phyloP scores from a whole-genome alignment of 768 basidiomycete genomes.

The Lactarius psammicola region DNA sequence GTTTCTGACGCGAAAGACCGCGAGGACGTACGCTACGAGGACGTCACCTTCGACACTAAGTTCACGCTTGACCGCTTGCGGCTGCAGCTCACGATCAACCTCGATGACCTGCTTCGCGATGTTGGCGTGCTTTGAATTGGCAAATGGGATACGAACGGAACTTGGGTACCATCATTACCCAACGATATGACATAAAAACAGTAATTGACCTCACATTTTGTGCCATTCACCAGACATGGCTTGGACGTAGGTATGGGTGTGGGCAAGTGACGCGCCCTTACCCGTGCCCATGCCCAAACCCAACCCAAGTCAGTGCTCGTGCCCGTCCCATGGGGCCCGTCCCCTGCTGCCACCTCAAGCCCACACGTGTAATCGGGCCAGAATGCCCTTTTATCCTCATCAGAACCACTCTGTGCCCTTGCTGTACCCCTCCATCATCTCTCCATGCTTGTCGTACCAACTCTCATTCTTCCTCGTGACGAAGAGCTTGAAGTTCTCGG shows the following conservation, averaged over 20 bases:
- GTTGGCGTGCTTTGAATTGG: slow-evolving; percentile 65
- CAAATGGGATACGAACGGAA: slow-evolving; percentile 73
- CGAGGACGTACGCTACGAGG: slow-evolving; percentile 67
- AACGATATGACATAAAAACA: background rate
- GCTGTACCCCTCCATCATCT: background rate
- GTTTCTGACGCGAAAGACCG: background rate
- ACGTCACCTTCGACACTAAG: slow-evolving; percentile 63
- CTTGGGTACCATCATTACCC: background rate
- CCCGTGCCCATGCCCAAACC: too few species aligned
- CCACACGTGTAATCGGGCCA: slow-evolving; percentile 3
- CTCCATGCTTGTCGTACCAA: slow-evolving; percentile 18
- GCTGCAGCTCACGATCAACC: slow-evolving; percentile 84
- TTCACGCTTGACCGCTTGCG: slow-evolving; percentile 72
- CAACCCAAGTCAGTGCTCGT: background rate
- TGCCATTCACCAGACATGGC: slow-evolving; percentile 46
- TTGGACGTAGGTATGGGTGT: background rate
- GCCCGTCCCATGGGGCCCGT: background rate
- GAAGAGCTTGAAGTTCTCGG: slow-evolving; percentile 30
- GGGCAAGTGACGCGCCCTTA: background rate
- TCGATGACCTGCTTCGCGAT: slow-evolving; percentile 84
- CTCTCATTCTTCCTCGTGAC: slow-evolving; percentile 19
- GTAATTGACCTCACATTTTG: slow-evolving; percentile 45
- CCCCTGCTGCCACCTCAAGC: background rate
- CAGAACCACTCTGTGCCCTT: slow-evolving; percentile 2
- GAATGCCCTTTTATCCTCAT: background rate